Evolutionary conservation across 2,329 filamentous ascomycete genomes (phyloP), one percentile per base, ranked within the genome.

Genomic region (Ceratocystis diversiconidia): DNA sequence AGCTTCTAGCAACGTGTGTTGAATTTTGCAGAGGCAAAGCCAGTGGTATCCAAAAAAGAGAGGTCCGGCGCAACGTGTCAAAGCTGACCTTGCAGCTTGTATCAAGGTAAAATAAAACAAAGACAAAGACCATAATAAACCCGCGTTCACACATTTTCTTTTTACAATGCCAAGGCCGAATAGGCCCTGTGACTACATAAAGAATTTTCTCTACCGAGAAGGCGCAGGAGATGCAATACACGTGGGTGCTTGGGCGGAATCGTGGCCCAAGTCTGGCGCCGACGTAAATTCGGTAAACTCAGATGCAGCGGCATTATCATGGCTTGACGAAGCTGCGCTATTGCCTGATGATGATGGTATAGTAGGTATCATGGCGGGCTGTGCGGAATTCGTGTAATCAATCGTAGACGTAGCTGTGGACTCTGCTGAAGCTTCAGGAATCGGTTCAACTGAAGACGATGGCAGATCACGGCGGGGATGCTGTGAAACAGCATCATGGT

Each of bases 401-500:
- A 36, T 19, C 3, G 25, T 10, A 28, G 60, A 28, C 25, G 41
- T 3, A n/a, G 60, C 43, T 4, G 41, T 19, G 46, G 60, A 44
- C 17, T 28, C 28, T 12, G 60, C n/a, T n/a, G 61, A 61, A 52
- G 57, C 50, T 41, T 66, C 65, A 19, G 52, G 61, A 28, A 66
- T 66, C 1, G 65, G 43, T 8, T 66, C 65, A 15, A 63, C 61
- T 5, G 46, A 12, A n/a, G 61, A 62, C 30, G 48, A 36, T 15
- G 65, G 41, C n/a, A 25, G 41, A 15, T 67, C 44, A 17, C 32
- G 66, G 17, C 64, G 55, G 12, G 66, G 59, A 19, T 80, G 80
- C 69, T 83, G 79, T 65, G 77, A 76, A 52, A 91, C 79, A 1
- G 89, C 90, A 67, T 89, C 89, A 73, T 85, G 89, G 73, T 95